Base-by-base conservation (phyloP, 768 basidiomycete genomes). In the Clitopilus passeckerianus region DNA sequence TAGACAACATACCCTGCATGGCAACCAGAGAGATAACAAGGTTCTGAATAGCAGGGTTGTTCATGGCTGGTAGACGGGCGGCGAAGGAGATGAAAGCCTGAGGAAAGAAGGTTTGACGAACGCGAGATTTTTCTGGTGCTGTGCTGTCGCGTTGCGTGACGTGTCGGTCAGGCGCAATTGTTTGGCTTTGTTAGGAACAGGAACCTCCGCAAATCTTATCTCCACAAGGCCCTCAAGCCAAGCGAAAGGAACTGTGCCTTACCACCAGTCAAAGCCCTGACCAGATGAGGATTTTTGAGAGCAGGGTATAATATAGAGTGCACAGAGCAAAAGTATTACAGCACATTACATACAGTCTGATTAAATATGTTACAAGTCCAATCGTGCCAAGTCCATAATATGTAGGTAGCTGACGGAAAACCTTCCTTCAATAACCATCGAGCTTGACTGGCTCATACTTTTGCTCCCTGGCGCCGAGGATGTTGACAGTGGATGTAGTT, bases 21-120 rank as follows among this genome's bases (percentile, higher is more conserved):
- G 88, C 93, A 55, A 86, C 93, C 64, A 98, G 89, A 56, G 94
- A 96, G 68, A 98, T 83, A 65, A 90, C 81, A 60, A 98, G 80
- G 74, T 92, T 96, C 67, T 88, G 82, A 30, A 93, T 75, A 54
- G 86, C 86, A 34, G 89, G 73, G 78, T 86, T 90, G 78, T 86
- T 90, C 87, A 90, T 91, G 67, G 68, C 81, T 64, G 63, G 61
- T 56, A 27, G 58, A 50, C 46, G 22, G 20, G 20, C 16, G 46
- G 20, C 53, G n/a, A 54, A 55, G 46, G 52, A 53, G 53, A 59
- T 35, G 58, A 12, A 50, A 50, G 22, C 16, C 46, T 23, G 22
- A 23, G 20, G 46, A 50, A 50, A 50, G 46, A 22, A 50, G 46
- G 46, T 20, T 41, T 41, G 37, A n/a, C 37, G 12, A 18, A 18